Percentiles rank a stretch among this genome's conserved stretches.
Evolutionary conservation across 192 early-diverging fungal species (phyloP).

Genomic region (Dissophora globulifera): DNA sequence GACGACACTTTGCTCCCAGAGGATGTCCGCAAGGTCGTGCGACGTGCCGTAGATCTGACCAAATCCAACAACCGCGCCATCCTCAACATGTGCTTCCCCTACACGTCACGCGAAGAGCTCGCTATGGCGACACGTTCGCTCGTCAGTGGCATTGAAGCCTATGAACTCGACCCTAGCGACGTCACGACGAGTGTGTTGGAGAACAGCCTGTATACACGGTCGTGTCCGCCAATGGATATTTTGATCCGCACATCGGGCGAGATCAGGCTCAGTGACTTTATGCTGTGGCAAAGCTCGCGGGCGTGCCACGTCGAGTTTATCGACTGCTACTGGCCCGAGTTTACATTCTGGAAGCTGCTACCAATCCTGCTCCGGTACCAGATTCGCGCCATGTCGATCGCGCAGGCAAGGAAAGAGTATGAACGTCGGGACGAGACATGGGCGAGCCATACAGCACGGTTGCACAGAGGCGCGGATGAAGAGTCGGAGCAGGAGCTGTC

Average conservation of each 20-base stretch:
- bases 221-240: conserved; percentile 82
- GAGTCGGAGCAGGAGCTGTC: no score
- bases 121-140: conserved; percentile 68
- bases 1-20: conserved; percentile 73
- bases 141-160: conserved; percentile 69
- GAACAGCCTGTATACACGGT: conserved; percentile 70
- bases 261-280: conserved; percentile 92
- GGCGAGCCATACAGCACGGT: no score
- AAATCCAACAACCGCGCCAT: conserved; percentile 74
- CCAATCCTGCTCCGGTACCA: conserved; percentile 88
- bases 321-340: conserved; percentile 94
- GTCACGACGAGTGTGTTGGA: conserved; percentile 69
- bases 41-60: conserved; percentile 72
- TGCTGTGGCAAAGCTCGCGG: conserved; percentile 88
- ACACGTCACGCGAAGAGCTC: conserved; percentile 94
- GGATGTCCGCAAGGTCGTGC: conserved; percentile 69
- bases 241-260: conserved; percentile 96
- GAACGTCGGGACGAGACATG: conserved; percentile 6
- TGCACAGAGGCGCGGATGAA: no score
- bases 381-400: conserved; percentile 38
- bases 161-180: conserved; percentile 62
- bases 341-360: conserved; percentile 87
- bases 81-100: conserved; percentile 93
- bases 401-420: conserved; percentile 13
- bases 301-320: conserved; percentile 88